Conservation (phyloP, 352 stramenopile species). For the Phytophthora cajani region DNA sequence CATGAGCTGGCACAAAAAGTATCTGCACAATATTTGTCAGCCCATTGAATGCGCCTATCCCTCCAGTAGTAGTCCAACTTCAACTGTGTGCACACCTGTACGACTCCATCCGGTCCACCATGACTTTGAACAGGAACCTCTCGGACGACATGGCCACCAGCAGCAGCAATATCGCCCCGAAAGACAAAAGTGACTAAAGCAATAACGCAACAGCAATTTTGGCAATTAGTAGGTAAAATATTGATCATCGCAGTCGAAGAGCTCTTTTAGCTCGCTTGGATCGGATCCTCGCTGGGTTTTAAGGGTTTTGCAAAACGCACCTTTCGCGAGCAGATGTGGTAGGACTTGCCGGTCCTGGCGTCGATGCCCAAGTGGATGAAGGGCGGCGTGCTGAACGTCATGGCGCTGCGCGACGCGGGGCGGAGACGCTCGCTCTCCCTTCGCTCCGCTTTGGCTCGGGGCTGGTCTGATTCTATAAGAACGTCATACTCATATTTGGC, state of each 20-base stretch:
- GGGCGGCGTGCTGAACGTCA: slow-evolving; percentile 72
- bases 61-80: neutral
- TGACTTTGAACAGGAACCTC: slow-evolving; percentile 88
- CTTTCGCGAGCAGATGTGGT: slow-evolving; percentile 86
- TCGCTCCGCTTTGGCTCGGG: slow-evolving; percentile 2
- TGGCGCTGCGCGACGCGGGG: slow-evolving; percentile 27
- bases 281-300: slow-evolving; percentile 7
- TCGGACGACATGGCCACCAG: slow-evolving; percentile 83
- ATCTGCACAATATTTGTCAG: slow-evolving; percentile 43
- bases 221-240: neutral
- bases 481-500: neutral
- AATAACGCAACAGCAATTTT: slow-evolving; percentile 6
- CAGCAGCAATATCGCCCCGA: slow-evolving; percentile 74
- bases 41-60: neutral
- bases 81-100: slow-evolving; percentile 61
- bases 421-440: slow-evolving; percentile 6
- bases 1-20: slow-evolving; percentile 89
- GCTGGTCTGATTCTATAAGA: slow-evolving; percentile 1
- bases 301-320: slow-evolving; percentile 31
- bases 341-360: slow-evolving; percentile 84
- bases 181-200: slow-evolving; percentile 75
- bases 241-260: slow-evolving; percentile 1
- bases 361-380: slow-evolving; percentile 88
- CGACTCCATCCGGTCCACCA: slow-evolving; percentile 91
- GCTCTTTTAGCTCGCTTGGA: neutral